Percentiles rank a stretch among this genome's conserved stretches.
These are phyloP conservation scores for Blastobotrys robertii DNA, from an alignment of 805 yeast genomes.

Conservation along the genomic window DNA sequence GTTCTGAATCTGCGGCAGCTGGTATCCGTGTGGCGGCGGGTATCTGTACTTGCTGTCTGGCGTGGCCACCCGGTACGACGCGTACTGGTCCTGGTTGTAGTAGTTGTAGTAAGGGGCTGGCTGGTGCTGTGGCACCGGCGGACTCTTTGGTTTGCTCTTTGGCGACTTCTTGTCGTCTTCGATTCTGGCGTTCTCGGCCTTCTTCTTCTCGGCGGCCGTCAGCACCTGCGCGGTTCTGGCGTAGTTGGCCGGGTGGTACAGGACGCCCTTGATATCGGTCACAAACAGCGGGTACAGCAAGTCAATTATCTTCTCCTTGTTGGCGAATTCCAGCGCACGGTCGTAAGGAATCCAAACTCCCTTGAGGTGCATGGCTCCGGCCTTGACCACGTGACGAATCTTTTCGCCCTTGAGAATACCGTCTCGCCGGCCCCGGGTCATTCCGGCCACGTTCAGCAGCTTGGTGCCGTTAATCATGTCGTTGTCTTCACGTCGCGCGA, in stretches of 20 bases:
- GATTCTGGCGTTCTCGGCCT: slow-evolving; percentile 11
- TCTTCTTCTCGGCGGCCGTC: slow-evolving; percentile 25
- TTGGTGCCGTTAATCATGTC: slow-evolving; percentile 83
- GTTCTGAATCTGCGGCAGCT: slow-evolving; percentile 11
- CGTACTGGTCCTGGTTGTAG: neutral
- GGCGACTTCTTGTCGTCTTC: slow-evolving; percentile 6
- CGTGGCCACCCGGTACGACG: neutral
- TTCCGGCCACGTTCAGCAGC: slow-evolving; percentile 70
- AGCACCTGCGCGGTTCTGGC: slow-evolving; percentile 26
- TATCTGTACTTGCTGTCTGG: neutral
- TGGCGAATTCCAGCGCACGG: slow-evolving; percentile 71
- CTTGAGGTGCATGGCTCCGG: slow-evolving; percentile 79
- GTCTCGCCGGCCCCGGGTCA: slow-evolving; percentile 84
- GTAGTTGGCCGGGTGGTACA: slow-evolving; percentile 24
- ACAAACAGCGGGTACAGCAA: slow-evolving; percentile 60
- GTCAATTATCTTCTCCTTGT: slow-evolving; percentile 65
- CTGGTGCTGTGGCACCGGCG: slow-evolving; percentile 1
- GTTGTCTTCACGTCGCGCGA: slow-evolving; percentile 75
- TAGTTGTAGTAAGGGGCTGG: neutral
- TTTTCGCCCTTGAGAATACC: slow-evolving; percentile 74
- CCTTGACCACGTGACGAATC: slow-evolving; percentile 69
- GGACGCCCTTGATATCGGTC: slow-evolving; percentile 42
- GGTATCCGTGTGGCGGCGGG: neutral
- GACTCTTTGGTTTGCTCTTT: slow-evolving; percentile 1
- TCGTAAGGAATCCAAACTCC: slow-evolving; percentile 90